phyloP scores from a whole-genome alignment of 2,329 filamentous ascomycete species.

The Alternaria sp. region DNA sequence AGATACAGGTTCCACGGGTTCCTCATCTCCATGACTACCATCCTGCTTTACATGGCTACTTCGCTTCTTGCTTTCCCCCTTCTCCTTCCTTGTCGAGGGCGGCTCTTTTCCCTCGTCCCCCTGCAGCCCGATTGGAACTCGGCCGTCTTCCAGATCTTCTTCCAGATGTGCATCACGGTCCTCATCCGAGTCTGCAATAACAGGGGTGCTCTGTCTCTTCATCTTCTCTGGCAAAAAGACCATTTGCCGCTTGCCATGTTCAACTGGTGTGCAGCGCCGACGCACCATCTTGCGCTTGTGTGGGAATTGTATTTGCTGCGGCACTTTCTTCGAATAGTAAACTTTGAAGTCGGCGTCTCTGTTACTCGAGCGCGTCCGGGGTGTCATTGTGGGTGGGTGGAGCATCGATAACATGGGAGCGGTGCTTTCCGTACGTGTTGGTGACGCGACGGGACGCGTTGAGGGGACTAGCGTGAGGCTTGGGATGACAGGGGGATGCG shows the following conservation, averaged over 20 bases:
- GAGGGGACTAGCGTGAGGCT: conserved; percentile 26
- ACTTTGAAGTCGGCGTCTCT: conserved; percentile 36
- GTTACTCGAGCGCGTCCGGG: conserved; percentile 40
- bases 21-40: conserved; percentile 17
- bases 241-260: conserved; percentile 39
- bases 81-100: not conserved
- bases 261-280: conserved; percentile 18
- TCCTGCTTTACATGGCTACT: conserved; percentile 20
- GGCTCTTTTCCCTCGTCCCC: conserved; percentile 6
- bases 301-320: conserved; percentile 43
- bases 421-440: not conserved
- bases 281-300: conserved; percentile 41
- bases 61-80: conserved; percentile 30
- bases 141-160: conserved; percentile 11
- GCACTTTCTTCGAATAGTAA: conserved; percentile 45
- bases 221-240: conserved; percentile 43
- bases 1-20: conserved; percentile 5
- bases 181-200: conserved; percentile 29
- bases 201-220: conserved; percentile 21
- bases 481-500: conserved; percentile 10
- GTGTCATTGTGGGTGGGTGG: conserved; percentile 36
- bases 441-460: conserved; percentile 36
- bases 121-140: not conserved
- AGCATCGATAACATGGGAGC: conserved; percentile 7
- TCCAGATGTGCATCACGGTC: conserved; percentile 19